Conservation (phyloP, 805 yeast species). For the Yamadazyma tumulicola region DNA sequence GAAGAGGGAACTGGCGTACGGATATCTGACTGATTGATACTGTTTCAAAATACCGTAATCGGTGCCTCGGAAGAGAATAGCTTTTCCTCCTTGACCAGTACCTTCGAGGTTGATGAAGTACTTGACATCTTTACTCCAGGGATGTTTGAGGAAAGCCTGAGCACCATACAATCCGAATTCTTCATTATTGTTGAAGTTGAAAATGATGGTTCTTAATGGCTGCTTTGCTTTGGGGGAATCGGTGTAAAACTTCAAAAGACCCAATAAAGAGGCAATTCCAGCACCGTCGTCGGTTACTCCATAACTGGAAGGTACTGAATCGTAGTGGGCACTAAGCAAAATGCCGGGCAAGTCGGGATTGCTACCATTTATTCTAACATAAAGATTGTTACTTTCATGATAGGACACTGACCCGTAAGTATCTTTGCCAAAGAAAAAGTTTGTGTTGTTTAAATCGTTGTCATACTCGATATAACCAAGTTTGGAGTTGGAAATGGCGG, state of each 20-base stretch:
- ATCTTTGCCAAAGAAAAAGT: slow-evolving; percentile 49
- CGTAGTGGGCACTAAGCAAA: slow-evolving; percentile 80
- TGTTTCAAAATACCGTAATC: slow-evolving; percentile 67
- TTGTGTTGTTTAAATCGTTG: slow-evolving; percentile 39
- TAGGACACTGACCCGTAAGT: slow-evolving; percentile 55
- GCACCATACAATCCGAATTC: slow-evolving; percentile 89
- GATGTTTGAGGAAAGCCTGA: slow-evolving; percentile 63
- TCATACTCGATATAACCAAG: slow-evolving; percentile 32
- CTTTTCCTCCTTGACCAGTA: slow-evolving; percentile 87
- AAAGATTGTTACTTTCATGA: slow-evolving; percentile 78
- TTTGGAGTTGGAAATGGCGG: slow-evolving; percentile 22
- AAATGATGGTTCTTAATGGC: slow-evolving; percentile 69
- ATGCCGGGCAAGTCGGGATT: slow-evolving; percentile 60
- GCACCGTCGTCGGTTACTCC: slow-evolving; percentile 94
- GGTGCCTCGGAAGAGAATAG: slow-evolving; percentile 79
- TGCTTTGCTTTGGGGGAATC: slow-evolving; percentile 25
- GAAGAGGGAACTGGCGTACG: slow-evolving; percentile 76
- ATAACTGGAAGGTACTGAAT: slow-evolving; percentile 79
- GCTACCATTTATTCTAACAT: slow-evolving; percentile 70
- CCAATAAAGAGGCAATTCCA: slow-evolving; percentile 80
- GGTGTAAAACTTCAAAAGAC: slow-evolving; percentile 52
- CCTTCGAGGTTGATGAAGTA: slow-evolving; percentile 85
- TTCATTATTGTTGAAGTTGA: slow-evolving; percentile 87
- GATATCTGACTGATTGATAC: slow-evolving; percentile 53
- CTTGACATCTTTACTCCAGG: slow-evolving; percentile 60